These are phyloP conservation scores for Irineochytrium annulatum DNA, from an alignment of 192 early-diverging fungal species.

Conservation along the genomic window DNA sequence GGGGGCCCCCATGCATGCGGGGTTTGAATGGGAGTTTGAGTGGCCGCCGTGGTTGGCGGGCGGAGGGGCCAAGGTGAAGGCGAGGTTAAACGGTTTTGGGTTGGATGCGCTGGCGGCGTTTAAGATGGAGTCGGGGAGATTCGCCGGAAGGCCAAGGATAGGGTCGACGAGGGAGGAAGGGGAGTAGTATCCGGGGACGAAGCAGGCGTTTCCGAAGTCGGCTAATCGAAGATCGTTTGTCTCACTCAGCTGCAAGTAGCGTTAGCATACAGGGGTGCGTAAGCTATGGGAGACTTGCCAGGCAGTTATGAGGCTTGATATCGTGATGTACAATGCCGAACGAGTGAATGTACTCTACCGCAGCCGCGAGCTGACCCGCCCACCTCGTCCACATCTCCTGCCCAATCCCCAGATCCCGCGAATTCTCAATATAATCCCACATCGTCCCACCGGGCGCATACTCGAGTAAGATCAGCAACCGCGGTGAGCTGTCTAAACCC, in stretches of 20 bases:
- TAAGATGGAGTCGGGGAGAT: neutral
- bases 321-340: conserved; percentile 55
- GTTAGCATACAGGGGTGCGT: neutral
- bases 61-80: neutral
- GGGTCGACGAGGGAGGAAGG: neutral
- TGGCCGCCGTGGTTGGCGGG: neutral
- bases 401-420: conserved; percentile 32
- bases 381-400: conserved; percentile 45
- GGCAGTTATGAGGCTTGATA: conserved; percentile 57
- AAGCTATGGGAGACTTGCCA: conserved; percentile 26
- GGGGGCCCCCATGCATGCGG: neutral
- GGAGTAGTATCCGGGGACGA: conserved; percentile 30
- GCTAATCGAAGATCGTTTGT: conserved; percentile 38
- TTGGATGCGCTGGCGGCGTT: neutral
- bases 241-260: conserved; percentile 38
- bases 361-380: conserved; percentile 44
- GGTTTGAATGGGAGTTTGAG: neutral
- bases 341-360: conserved; percentile 44
- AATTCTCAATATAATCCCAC: conserved; percentile 43
- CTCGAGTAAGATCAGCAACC: conserved; percentile 45
- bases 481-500: conserved; percentile 6
- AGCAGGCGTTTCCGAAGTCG: conserved; percentile 56
- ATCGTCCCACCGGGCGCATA: conserved; percentile 41
- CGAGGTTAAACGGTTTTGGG: neutral
- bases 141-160: neutral